phyloP scores from a whole-genome alignment of 2,329 filamentous ascomycete species.

The Colletotrichum cordylinicola region DNA sequence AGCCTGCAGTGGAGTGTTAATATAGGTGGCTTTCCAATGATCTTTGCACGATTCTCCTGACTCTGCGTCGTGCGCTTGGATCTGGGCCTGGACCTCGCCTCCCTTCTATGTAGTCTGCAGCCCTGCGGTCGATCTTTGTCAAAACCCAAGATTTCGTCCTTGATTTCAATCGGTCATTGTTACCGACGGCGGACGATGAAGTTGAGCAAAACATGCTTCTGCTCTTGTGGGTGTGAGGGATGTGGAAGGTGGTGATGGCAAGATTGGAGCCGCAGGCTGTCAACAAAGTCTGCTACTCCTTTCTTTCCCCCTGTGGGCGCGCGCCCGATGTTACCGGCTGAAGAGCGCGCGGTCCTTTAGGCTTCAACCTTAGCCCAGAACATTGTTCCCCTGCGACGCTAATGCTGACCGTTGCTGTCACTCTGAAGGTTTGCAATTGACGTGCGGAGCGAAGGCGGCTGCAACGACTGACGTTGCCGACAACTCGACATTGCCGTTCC shows the following conservation, averaged over 20 bases:
- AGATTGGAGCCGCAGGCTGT: background rate
- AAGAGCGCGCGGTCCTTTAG: background rate
- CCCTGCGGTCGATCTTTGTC: background rate
- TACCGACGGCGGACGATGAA: background rate
- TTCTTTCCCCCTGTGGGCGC: background rate
- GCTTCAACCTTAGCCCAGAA: background rate
- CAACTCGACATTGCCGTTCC: background rate
- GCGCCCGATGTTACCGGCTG: background rate
- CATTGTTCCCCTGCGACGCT: background rate
- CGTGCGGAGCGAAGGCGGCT: slow-evolving; percentile 6
- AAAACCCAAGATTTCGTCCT: background rate
- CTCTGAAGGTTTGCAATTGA: slow-evolving; percentile 15
- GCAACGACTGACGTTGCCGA: slow-evolving; percentile 17
- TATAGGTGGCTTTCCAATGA: background rate
- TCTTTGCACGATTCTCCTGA: background rate
- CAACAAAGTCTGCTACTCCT: background rate
- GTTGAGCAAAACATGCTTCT: background rate
- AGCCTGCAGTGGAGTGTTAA: background rate
- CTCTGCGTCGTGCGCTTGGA: background rate
- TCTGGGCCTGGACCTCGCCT: background rate
- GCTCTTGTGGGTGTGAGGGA: background rate
- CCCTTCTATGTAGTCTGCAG: background rate
- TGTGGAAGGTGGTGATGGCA: background rate
- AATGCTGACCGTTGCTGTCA: slow-evolving; percentile 12
- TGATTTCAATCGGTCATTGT: background rate